Conservation (phyloP, 768 basidiomycete species). For the Panaeolus cyanescens region DNA sequence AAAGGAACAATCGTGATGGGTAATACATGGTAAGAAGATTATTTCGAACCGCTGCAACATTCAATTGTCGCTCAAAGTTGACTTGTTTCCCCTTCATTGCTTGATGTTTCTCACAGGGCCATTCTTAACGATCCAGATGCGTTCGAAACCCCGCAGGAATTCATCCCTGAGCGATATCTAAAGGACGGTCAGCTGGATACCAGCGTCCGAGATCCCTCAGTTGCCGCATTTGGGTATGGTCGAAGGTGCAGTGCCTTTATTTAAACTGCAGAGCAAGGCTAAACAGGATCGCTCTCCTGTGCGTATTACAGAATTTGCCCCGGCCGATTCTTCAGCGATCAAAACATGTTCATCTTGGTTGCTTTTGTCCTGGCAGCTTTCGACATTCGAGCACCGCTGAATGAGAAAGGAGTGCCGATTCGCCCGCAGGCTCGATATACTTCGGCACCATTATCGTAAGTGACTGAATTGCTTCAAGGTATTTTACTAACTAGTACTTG, state of each 20-base stretch:
- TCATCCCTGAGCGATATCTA: conserved; percentile 30
- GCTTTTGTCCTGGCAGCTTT: conserved; percentile 7
- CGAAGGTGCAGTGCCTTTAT: conserved; percentile 14
- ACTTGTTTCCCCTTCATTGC: not conserved
- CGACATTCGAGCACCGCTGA: conserved; percentile 21
- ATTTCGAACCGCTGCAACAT: not conserved
- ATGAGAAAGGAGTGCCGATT: conserved; percentile 17
- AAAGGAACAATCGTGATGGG: conserved; percentile 8
- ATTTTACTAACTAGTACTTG: not conserved
- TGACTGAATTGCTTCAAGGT: not conserved
- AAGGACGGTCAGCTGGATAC: conserved; percentile 19
- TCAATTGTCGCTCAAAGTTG: too few species aligned
- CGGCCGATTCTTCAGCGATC: not conserved
- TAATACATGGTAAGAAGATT: not conserved
- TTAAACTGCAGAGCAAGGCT: not conserved
- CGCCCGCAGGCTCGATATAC: conserved; percentile 2
- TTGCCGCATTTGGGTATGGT: conserved; percentile 22
- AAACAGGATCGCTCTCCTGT: not conserved
- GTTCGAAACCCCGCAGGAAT: conserved; percentile 31
- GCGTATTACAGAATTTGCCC: conserved; percentile 12
- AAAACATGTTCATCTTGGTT: not conserved
- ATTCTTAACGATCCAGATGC: conserved; percentile 35
- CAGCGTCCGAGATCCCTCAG: conserved; percentile 10
- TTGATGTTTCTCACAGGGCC: too few species aligned
- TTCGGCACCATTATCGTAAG: not conserved